Conservation (phyloP, 2,329 filamentous ascomycete genomes). For the Drechslerella dactyloides region DNA sequence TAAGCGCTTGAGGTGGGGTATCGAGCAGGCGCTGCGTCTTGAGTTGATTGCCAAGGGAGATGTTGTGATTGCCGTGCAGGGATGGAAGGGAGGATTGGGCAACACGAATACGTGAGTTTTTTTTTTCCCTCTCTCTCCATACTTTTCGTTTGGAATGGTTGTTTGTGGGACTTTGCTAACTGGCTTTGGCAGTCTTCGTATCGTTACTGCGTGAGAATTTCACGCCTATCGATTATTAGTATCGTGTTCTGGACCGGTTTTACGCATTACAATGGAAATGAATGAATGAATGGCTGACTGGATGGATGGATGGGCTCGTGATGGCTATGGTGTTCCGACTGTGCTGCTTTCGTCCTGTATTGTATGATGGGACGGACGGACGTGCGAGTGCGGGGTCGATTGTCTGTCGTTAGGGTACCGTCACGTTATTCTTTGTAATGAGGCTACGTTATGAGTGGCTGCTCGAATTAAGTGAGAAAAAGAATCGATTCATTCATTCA, state of each 20-base stretch:
- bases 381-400: background rate
- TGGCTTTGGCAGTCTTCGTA: conserved; percentile 39
- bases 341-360: too few relatives aligned
- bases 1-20: conserved; percentile 95
- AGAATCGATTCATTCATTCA: too few relatives aligned
- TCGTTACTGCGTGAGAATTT: conserved; percentile 44
- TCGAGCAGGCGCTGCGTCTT: conserved; percentile 83
- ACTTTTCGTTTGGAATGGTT: too few relatives aligned
- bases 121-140: background rate
- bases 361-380: background rate
- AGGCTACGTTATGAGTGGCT: background rate
- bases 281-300: too few relatives aligned
- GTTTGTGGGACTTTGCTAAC: conserved; percentile 10
- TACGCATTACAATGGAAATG: too few relatives aligned
- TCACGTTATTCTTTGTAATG: conserved; percentile 30
- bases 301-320: too few relatives aligned
- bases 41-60: conserved; percentile 75
- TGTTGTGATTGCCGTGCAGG: conserved; percentile 81
- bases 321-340: too few relatives aligned
- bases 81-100: conserved; percentile 89
- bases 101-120: conserved; percentile 76
- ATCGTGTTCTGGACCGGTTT: too few relatives aligned
- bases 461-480: too few relatives aligned
- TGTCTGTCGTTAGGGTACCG: background rate
- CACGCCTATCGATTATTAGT: too few relatives aligned